A percentile compares a stretch with the other conserved stretches of the same genome.
Evolutionary conservation across 2,329 filamentous ascomycete species (phyloP).

Genomic region (Alternaria sp.): DNA sequence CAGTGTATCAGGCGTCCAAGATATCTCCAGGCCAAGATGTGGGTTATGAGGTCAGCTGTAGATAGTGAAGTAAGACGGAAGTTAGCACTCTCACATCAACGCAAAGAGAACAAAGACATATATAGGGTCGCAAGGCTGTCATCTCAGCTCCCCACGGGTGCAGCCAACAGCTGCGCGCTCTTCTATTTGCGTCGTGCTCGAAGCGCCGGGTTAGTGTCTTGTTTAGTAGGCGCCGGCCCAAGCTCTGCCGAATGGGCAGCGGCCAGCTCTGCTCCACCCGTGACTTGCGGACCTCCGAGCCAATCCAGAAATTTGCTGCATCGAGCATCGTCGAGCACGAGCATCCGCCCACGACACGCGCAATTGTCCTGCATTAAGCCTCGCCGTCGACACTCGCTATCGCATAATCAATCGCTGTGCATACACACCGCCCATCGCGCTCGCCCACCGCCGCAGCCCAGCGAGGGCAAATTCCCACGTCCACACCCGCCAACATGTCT

Average conservation of each 20-base stretch:
- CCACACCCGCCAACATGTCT: slow-evolving; percentile 61
- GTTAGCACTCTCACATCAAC: slow-evolving; percentile 20
- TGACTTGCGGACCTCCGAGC: slow-evolving; percentile 37
- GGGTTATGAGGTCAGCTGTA: slow-evolving; percentile 1
- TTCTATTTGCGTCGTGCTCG: slow-evolving; percentile 45
- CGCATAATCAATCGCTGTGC: too few species aligned
- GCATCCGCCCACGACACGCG: slow-evolving; percentile 18
- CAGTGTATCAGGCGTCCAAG: slow-evolving; percentile 14
- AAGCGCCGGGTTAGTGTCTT: slow-evolving; percentile 38
- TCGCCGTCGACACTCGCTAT: neutral
- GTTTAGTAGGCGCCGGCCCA: slow-evolving; percentile 22
- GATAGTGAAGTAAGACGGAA: slow-evolving; percentile 7
- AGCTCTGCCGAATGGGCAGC: slow-evolving; percentile 24
- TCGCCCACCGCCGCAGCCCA: slow-evolving; percentile 27
- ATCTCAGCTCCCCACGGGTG: slow-evolving; percentile 18
- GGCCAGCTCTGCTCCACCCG: slow-evolving; percentile 16
- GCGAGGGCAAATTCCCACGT: slow-evolving; percentile 31
- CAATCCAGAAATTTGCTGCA: slow-evolving; percentile 40
- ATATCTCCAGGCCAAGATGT: slow-evolving; percentile 5
- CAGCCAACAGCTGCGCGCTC: slow-evolving; percentile 24
- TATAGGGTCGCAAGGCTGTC: slow-evolving; percentile 22
- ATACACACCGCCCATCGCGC: slow-evolving; percentile 6
- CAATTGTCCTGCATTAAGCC: slow-evolving; percentile 27
- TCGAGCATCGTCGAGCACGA: slow-evolving; percentile 5
- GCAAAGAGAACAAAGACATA: slow-evolving; percentile 19